Conservation (phyloP, 768 basidiomycete species). For the Tricholoma flavovirens region DNA sequence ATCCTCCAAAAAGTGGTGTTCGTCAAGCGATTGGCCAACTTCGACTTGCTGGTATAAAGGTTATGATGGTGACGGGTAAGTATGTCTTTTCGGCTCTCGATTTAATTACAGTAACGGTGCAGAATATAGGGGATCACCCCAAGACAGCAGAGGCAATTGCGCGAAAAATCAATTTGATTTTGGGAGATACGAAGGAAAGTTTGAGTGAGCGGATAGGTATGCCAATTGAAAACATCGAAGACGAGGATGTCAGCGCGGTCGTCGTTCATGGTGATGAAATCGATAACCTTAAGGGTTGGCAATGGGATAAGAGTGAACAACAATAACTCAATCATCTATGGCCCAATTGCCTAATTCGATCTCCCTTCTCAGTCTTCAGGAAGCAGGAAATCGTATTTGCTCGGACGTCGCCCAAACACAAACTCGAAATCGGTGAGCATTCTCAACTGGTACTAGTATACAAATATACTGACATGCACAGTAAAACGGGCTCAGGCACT, state of each 20-base stretch:
- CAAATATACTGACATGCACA: conserved; percentile 14
- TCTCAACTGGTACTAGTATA: too few relatives aligned
- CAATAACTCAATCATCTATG: neutral
- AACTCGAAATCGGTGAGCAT: conserved; percentile 59
- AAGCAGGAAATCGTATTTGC: conserved; percentile 71
- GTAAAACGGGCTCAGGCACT: conserved; percentile 68
- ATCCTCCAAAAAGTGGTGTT: conserved; percentile 67
- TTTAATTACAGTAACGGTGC: neutral
- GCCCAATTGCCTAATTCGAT: neutral
- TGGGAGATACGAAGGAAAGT: conserved; percentile 61
- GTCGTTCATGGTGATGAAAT: conserved; percentile 68
- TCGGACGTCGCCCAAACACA: conserved; percentile 66
- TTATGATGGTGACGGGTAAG: conserved; percentile 78
- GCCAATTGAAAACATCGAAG: conserved; percentile 52
- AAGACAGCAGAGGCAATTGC: conserved; percentile 73
- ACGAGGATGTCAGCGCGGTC: conserved; percentile 61
- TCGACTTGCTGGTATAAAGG: conserved; percentile 66
- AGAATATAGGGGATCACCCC: conserved; percentile 51
- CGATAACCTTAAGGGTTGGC: conserved; percentile 61
- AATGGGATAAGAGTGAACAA: conserved; percentile 64
- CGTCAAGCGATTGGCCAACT: conserved; percentile 68
- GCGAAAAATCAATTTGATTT: conserved; percentile 63
- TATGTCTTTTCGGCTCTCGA: conserved; percentile 15
- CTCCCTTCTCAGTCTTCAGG: conserved; percentile 42
- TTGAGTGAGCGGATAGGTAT: conserved; percentile 52